Conservation (phyloP, 495 filamentous ascomycete species). For the Hypomontagnella monticulosa region DNA sequence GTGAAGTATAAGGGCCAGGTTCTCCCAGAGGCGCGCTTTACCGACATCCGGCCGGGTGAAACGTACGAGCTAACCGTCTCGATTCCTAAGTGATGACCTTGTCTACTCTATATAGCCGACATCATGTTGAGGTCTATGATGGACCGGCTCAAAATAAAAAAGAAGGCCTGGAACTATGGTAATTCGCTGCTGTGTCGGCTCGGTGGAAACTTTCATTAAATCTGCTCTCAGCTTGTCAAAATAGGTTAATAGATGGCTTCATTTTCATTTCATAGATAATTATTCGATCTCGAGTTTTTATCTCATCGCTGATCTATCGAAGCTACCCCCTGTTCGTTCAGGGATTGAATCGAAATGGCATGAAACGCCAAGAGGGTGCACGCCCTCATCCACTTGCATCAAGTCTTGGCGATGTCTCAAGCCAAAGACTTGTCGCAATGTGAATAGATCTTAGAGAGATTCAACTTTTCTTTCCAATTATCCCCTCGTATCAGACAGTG, state of each 20-base stretch:
- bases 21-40: conserved; percentile 52
- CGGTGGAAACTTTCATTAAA: conserved; percentile 27
- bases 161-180: neutral
- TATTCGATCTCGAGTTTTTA: conserved; percentile 8
- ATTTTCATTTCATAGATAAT: conserved; percentile 1
- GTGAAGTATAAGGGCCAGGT: conserved; percentile 48
- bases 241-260: conserved; percentile 13
- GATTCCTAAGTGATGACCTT: conserved; percentile 41
- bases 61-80: conserved; percentile 55
- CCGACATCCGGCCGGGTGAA: conserved; percentile 49
- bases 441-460: conserved; percentile 17
- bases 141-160: conserved; percentile 12
- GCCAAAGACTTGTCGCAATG: conserved; percentile 5
- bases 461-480: conserved; percentile 10
- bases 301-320: conserved; percentile 6
- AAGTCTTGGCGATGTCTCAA: conserved; percentile 39
- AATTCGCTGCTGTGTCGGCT: conserved; percentile 5
- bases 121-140: neutral
- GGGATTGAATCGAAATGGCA: conserved; percentile 9
- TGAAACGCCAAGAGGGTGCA: conserved; percentile 41
- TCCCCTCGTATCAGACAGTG: neutral
- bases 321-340: neutral
- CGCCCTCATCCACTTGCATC: conserved; percentile 15
- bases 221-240: neutral
- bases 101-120: neutral